Evolutionary conservation across 257 asterid genomes (phyloP).

Genomic region (Solanum paucissectum): DNA sequence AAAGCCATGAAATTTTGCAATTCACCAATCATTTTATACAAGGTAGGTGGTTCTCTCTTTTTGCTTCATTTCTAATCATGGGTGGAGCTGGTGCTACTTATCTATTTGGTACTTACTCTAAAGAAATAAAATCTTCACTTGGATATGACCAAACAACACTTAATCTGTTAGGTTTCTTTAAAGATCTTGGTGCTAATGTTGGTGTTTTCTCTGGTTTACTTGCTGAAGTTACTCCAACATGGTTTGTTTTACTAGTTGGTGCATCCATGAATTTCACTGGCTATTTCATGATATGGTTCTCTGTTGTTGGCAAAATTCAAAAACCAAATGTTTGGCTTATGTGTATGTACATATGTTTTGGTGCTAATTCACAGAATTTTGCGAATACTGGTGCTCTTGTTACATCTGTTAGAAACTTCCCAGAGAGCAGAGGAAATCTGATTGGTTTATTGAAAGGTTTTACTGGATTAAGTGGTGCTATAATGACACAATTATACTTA

Average conservation of each 20-base stretch:
- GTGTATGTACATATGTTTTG: conserved; percentile 69
- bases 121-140: conserved; percentile 51
- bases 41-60: conserved; percentile 86
- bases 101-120: conserved; percentile 70
- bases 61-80: conserved; percentile 71
- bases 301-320: conserved; percentile 38
- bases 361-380: conserved; percentile 80
- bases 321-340: conserved; percentile 66
- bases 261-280: conserved; percentile 71
- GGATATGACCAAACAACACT: conserved; percentile 83
- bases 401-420: conserved; percentile 60
- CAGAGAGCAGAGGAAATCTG: conserved; percentile 55
- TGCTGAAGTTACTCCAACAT: conserved; percentile 73
- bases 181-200: conserved; percentile 77
- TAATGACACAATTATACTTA: conserved; percentile 59
- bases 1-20: background rate
- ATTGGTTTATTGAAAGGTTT: conserved; percentile 65
- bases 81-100: conserved; percentile 95
- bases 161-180: conserved; percentile 68
- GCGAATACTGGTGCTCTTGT: conserved; percentile 91
- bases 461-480: conserved; percentile 80
- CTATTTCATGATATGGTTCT: conserved; percentile 66
- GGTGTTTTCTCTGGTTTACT: conserved; percentile 72
- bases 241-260: conserved; percentile 65
- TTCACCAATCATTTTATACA: conserved; percentile 36